Percentiles rank a stretch among this genome's conserved stretches.
Conservation (phyloP, 2,329 filamentous ascomycete genomes). For the Cercospora citrullina region DNA sequence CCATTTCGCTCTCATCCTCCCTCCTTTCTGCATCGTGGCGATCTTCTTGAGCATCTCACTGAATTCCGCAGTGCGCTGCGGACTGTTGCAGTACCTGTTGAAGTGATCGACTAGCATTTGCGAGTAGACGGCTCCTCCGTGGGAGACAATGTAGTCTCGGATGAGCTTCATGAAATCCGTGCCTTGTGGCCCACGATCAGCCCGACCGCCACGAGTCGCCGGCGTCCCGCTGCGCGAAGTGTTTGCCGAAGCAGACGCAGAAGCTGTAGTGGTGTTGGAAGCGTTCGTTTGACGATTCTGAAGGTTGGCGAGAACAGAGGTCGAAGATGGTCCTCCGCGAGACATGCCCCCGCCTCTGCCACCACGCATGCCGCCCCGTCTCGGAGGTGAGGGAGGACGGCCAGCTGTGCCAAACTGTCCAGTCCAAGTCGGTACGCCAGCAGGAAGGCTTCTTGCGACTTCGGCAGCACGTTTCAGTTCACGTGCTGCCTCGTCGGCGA, state of each 20-base stretch:
- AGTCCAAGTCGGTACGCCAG: conserved; percentile 92
- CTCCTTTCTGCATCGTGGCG: conserved; percentile 65
- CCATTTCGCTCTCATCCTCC: conserved; percentile 55
- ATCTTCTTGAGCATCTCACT: conserved; percentile 76
- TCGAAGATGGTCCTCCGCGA: conserved; percentile 42
- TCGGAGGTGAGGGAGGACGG: conserved; percentile 59
- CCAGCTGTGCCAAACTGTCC: conserved; percentile 78
- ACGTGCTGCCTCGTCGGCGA: conserved; percentile 74
- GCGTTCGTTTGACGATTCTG: conserved; percentile 42
- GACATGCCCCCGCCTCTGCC: conserved; percentile 28
- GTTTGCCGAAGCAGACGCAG: conserved; percentile 34
- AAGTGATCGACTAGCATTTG: conserved; percentile 91
- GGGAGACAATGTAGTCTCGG: conserved; percentile 72
- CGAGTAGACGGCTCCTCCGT: conserved; percentile 76
- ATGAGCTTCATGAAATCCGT: conserved; percentile 58
- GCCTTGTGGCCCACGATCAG: conserved; percentile 33
- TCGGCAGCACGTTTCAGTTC: conserved; percentile 73
- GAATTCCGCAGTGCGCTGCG: conserved; percentile 72
- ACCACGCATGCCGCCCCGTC: conserved; percentile 46
- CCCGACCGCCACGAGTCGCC: conserved; percentile 25
- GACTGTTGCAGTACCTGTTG: conserved; percentile 71
- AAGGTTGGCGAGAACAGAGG: conserved; percentile 47
- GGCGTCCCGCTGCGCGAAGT: conserved; percentile 29
- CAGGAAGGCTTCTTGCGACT: conserved; percentile 69
- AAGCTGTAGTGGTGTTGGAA: conserved; percentile 30